phyloP scores from a whole-genome alignment of 2,329 filamentous ascomycete species.

The Diaporthe helianthi region DNA sequence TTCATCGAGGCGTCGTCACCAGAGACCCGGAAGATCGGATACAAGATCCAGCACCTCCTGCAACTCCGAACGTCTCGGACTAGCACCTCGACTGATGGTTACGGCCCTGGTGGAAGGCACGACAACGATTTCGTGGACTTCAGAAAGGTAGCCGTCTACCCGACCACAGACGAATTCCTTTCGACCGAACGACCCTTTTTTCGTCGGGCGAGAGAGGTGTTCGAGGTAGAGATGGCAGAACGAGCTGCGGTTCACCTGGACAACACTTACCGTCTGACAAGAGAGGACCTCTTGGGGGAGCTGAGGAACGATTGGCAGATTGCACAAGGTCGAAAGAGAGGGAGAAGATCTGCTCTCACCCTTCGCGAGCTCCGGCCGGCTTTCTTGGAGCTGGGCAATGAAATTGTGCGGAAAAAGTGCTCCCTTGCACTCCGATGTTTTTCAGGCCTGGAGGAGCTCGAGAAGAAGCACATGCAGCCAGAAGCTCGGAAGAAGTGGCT shows the following conservation, averaged over 20 bases:
- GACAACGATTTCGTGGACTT: constrained; percentile 75
- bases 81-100: constrained; percentile 12
- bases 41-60: constrained; percentile 49
- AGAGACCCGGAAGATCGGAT: constrained; percentile 38
- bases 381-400: constrained; percentile 47
- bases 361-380: constrained; percentile 49
- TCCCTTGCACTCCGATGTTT: constrained; percentile 50
- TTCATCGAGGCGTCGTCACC: constrained; percentile 41
- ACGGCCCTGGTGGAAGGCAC: constrained; percentile 69
- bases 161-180: constrained; percentile 69
- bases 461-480: constrained; percentile 37
- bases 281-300: constrained; percentile 75
- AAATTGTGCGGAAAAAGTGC: constrained; percentile 42
- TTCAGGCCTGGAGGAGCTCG: constrained; percentile 54
- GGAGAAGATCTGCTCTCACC: constrained; percentile 46
- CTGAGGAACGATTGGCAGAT: constrained; percentile 67
- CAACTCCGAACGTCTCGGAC: constrained; percentile 40
- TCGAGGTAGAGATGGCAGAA: constrained; percentile 44
- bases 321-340: constrained; percentile 56
- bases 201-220: constrained; percentile 57
- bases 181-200: constrained; percentile 62
- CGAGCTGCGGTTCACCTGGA: constrained; percentile 64
- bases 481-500: constrained; percentile 53
- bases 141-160: constrained; percentile 66
- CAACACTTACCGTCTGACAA: constrained; percentile 74